Conservation (phyloP, 1,139 yeast species). For the Taiozyma sp. region DNA sequence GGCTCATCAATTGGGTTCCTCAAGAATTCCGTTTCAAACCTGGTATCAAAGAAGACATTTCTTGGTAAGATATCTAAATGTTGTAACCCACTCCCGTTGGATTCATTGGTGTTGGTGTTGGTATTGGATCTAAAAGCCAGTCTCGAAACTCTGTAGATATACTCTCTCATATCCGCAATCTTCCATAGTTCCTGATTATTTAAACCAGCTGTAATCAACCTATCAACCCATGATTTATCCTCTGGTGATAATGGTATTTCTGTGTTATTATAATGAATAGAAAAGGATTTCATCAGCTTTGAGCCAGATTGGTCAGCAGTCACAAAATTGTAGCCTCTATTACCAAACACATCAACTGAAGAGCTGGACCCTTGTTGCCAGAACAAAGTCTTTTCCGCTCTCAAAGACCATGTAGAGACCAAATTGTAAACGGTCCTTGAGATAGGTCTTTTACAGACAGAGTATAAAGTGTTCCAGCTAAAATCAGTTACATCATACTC, state of each 20-base stretch:
- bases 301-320: constrained; percentile 26
- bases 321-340: constrained; percentile 33
- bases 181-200: constrained; percentile 79
- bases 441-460: constrained; percentile 61
- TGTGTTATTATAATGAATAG: constrained; percentile 31
- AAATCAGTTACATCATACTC: constrained; percentile 69
- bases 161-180: constrained; percentile 60
- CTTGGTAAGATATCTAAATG: constrained; percentile 44
- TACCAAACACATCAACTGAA: constrained; percentile 38
- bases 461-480: constrained; percentile 56
- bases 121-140: constrained; percentile 10
- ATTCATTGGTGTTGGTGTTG: constrained; percentile 2
- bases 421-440: constrained; percentile 61
- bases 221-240: constrained; percentile 72
- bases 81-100: constrained; percentile 22
- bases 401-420: constrained; percentile 67
- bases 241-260: constrained; percentile 42
- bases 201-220: constrained; percentile 65
- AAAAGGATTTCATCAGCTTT: constrained; percentile 25
- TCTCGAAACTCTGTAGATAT: constrained; percentile 54
- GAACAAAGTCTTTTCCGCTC: constrained; percentile 62
- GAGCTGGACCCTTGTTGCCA: constrained; percentile 55
- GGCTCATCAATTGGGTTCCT: constrained; percentile 18
- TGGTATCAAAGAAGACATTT: constrained; percentile 62
- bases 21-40: constrained; percentile 38